phyloP scores from a whole-genome alignment of 2,329 filamentous ascomycete species.

The Aspergillus quadricinctus region DNA sequence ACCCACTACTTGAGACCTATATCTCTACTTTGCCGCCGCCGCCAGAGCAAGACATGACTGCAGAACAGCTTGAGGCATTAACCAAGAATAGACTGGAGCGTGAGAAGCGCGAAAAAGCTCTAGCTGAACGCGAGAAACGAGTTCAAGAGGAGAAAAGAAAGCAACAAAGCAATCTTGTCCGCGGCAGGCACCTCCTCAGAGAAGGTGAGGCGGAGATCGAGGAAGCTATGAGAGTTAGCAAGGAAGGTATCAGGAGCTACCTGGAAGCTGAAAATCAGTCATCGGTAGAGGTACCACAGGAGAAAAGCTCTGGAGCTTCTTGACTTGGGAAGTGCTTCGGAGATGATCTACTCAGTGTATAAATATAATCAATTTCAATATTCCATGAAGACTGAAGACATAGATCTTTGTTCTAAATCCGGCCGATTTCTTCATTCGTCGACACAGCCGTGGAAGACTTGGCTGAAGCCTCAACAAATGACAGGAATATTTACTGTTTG shows the following conservation, averaged over 20 bases:
- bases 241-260: constrained; percentile 39
- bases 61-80: constrained; percentile 34
- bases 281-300: constrained; percentile 3
- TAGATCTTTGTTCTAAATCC: neutral
- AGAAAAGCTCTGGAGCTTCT: constrained; percentile 4
- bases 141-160: constrained; percentile 42
- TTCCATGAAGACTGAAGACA: neutral
- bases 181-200: constrained; percentile 39
- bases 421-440: neutral
- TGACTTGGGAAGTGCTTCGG: neutral
- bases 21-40: constrained; percentile 40
- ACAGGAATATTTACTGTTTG: neutral
- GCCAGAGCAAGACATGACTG: constrained; percentile 33
- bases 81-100: constrained; percentile 37
- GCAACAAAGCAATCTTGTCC: constrained; percentile 36
- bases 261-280: constrained; percentile 27
- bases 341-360: neutral
- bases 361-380: neutral
- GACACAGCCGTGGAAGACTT: neutral
- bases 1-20: constrained; percentile 41
- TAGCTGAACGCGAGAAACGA: constrained; percentile 40
- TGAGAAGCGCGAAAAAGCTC: constrained; percentile 41
- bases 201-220: constrained; percentile 44
- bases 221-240: constrained; percentile 41
- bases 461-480: neutral